Evolutionary conservation across 768 basidiomycete genomes (phyloP).

Genomic region (Kwoniella sp.): DNA sequence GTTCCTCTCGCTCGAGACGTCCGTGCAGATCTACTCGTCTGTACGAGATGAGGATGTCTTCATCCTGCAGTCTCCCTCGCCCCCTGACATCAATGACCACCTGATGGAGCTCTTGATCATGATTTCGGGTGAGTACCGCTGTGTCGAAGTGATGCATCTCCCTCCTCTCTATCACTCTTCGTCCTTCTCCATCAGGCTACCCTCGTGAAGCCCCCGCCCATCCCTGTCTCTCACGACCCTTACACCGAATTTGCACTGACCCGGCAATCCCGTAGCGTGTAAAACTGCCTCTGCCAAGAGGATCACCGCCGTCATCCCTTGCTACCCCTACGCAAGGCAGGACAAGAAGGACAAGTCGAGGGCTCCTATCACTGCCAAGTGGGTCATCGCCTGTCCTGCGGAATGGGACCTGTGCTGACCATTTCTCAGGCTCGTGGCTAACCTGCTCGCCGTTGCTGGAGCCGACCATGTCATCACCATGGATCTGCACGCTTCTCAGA

Average conservation of each 20-base stretch:
- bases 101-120: conserved; percentile 99
- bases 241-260: not conserved
- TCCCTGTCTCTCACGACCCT: no score
- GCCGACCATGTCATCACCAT: conserved; percentile 99
- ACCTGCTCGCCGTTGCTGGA: conserved; percentile 83
- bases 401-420: not conserved
- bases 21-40: conserved; percentile 85
- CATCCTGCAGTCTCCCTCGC: conserved; percentile 68
- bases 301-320: conserved; percentile 96
- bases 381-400: conserved; percentile 10
- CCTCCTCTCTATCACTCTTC: no score
- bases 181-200: no score
- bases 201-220: no score
- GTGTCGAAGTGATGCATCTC: not conserved
- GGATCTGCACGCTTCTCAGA: conserved; percentile 98
- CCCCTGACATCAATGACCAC: conserved; percentile 68
- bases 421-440: conserved; percentile 67
- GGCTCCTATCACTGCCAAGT: conserved; percentile 93
- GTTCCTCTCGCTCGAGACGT: conserved; percentile 86
- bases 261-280: conserved; percentile 57
- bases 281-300: conserved; percentile 98
- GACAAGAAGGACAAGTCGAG: conserved; percentile 99
- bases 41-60: conserved; percentile 98
- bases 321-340: conserved; percentile 94
- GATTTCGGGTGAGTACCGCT: conserved; percentile 65